Conservation (phyloP, 2,329 filamentous ascomycete species). For the Pseudocercospora pini-densiflorae region DNA sequence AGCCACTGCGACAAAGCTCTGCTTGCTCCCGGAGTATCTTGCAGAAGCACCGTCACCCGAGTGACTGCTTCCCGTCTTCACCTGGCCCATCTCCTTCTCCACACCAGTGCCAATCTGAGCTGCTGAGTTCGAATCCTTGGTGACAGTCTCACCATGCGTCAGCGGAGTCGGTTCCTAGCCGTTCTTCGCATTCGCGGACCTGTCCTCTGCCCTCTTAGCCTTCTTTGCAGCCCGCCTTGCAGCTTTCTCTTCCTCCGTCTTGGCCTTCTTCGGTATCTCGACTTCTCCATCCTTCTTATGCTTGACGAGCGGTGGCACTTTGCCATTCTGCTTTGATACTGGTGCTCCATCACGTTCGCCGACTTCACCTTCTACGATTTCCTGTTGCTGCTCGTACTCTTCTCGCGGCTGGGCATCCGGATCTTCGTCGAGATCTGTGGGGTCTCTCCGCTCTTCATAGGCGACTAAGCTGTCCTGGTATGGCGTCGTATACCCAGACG, state of each 20-base stretch:
- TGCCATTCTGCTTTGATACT: slow-evolving; percentile 41
- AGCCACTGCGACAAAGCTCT: too few relatives aligned
- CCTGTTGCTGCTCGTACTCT: slow-evolving; percentile 47
- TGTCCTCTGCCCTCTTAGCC: slow-evolving; percentile 53
- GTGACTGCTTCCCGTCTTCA: background rate
- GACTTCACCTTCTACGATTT: slow-evolving; percentile 47
- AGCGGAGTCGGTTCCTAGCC: background rate
- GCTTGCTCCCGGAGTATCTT: too few relatives aligned
- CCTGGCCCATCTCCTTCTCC: background rate
- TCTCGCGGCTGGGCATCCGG: slow-evolving; percentile 49
- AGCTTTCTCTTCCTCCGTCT: slow-evolving; percentile 51
- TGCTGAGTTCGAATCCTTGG: background rate
- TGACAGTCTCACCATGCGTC: background rate
- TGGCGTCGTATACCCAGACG: slow-evolving; percentile 13
- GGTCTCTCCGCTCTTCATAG: slow-evolving; percentile 23
- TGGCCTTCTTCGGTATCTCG: slow-evolving; percentile 21
- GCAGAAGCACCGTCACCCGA: background rate
- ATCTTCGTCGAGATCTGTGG: slow-evolving; percentile 17
- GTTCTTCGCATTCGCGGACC: slow-evolving; percentile 28
- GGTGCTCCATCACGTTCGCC: slow-evolving; percentile 40
- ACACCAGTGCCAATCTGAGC: background rate
- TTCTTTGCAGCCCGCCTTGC: slow-evolving; percentile 62
- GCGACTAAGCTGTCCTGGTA: slow-evolving; percentile 19
- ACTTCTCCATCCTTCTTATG: slow-evolving; percentile 30
- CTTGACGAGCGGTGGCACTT: slow-evolving; percentile 32